These are phyloP conservation scores for Penicillium sp. DNA, from an alignment of 2,329 filamentous ascomycete genomes.

Conservation along the genomic window DNA sequence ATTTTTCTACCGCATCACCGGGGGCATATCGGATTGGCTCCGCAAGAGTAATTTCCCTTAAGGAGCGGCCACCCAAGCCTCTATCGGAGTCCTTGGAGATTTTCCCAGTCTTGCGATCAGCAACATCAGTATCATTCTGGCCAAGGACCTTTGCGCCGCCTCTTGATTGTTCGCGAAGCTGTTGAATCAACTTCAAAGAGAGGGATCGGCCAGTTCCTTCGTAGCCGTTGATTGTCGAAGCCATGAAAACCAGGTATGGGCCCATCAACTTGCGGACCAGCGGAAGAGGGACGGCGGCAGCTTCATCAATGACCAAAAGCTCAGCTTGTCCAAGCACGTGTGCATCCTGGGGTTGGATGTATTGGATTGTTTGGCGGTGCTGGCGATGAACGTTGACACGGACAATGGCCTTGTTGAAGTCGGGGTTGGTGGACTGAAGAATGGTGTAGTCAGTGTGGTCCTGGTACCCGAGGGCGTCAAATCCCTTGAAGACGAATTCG, in stretches of 20 bases:
- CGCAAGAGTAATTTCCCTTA: constrained; percentile 88
- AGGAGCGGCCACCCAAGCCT: constrained; percentile 70
- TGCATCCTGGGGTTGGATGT: constrained; percentile 94
- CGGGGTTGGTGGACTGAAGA: constrained; percentile 95
- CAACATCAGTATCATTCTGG: constrained; percentile 66
- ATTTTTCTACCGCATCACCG: constrained; percentile 90
- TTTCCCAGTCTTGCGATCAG: constrained; percentile 80
- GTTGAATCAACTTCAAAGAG: constrained; percentile 95
- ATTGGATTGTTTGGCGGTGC: constrained; percentile 97
- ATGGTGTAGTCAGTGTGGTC: constrained; percentile 98
- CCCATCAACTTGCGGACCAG: constrained; percentile 93
- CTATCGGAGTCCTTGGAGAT: constrained; percentile 67
- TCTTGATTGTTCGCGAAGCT: constrained; percentile 89
- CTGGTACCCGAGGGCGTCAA: constrained; percentile 89
- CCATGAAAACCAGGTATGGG: constrained; percentile 98
- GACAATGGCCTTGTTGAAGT: constrained; percentile 99
- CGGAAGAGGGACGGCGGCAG: constrained; percentile 92
- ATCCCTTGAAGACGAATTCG: constrained; percentile 97
- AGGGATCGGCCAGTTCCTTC: constrained; percentile 95
- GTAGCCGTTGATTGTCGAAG: constrained; percentile 98
- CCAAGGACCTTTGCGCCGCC: constrained; percentile 61
- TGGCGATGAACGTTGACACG: constrained; percentile 93
- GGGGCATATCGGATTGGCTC: constrained; percentile 95
- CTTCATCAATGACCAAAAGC: constrained; percentile 94
- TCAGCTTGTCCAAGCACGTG: constrained; percentile 96